phyloP scores from a whole-genome alignment of 805 yeast species.

The Sungouiella thailandica region DNA sequence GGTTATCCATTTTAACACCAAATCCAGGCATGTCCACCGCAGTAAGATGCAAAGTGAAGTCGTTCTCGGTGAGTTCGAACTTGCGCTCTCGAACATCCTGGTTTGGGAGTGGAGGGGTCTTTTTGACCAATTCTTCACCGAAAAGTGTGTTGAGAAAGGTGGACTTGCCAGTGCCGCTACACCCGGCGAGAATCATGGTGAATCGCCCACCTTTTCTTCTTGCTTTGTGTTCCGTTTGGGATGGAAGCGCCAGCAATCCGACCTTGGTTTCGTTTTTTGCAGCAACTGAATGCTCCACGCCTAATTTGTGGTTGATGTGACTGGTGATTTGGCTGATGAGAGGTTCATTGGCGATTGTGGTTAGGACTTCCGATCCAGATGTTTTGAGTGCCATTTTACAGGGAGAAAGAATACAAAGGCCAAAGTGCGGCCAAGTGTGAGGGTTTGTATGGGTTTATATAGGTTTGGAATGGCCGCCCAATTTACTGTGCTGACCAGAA shows the following conservation, averaged over 20 bases:
- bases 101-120: slow-evolving; percentile 5
- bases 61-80: slow-evolving; percentile 56
- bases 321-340: too few relatives aligned
- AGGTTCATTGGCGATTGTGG: too few relatives aligned
- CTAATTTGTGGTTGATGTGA: too few relatives aligned
- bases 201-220: slow-evolving; percentile 29
- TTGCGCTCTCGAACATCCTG: slow-evolving; percentile 13
- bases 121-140: slow-evolving; percentile 13
- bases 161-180: slow-evolving; percentile 21
- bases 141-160: slow-evolving; percentile 23
- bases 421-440: too few relatives aligned
- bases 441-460: too few relatives aligned
- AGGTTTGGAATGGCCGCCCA: too few relatives aligned
- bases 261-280: too few relatives aligned
- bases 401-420: too few relatives aligned
- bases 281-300: too few relatives aligned
- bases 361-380: too few relatives aligned
- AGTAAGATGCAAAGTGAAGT: slow-evolving; percentile 54
- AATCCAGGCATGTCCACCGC: slow-evolving; percentile 72
- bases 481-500: too few relatives aligned
- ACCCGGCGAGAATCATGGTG: slow-evolving; percentile 36
- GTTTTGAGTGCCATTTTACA: too few relatives aligned
- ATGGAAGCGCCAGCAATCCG: slow-evolving; percentile 26
- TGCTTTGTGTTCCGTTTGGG: slow-evolving; percentile 21
- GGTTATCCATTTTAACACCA: slow-evolving; percentile 62